Evolutionary conservation across 139 green algal species (phyloP), one percentile per base, ranked within the genome.

Genomic region (Diplosphaera chodatii): DNA sequence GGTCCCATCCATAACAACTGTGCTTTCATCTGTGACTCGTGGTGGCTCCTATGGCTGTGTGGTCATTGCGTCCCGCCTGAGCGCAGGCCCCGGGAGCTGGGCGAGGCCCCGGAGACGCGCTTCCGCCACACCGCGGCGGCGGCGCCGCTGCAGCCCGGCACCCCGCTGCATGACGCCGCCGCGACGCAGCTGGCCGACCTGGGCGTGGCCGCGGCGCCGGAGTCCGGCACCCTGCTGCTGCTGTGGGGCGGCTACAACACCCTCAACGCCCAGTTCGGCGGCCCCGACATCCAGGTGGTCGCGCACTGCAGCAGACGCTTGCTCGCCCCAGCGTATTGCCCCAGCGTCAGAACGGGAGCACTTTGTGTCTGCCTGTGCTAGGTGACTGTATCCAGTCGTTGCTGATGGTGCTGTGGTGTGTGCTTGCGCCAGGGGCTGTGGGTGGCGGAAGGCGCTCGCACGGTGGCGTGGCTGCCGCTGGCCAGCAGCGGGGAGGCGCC

Each of bases 211-310:
- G 4, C 13, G 29, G 21, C 28, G 32, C 32, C 31, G 25, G 33
- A 21, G 22, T 20, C 55, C n/a, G 72, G 72, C n/a, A 32, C 62
- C 1, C 22, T 68, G 32, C 28, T 72, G 16, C 27, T 77, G 41
- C 23, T 71, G 63, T 77, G 66, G 66, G 72, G 65, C 41, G 72
- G 72, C 32, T 77, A 77, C 65, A 77, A 77, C 72, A 77, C 72
- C 65, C 67, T 72, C n/a, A 55, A 65, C 15, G 41, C 68, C 25
- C 65, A 77, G 65, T 77, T 77, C 72, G 72, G 72, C 8, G 72
- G 48, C n/a, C 25, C 27, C 2, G 25, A 65, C 10, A 59, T 59
- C 16, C 13, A 59, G 48, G 48, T n/a, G n/a, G n/a, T n/a, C n/a
- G n/a, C n/a, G n/a, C n/a, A n/a, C n/a, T n/a, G n/a, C n/a, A n/a